Evolutionary conservation across 352 stramenopile species (phyloP).

Genomic region (Phytophthora palmivora): DNA sequence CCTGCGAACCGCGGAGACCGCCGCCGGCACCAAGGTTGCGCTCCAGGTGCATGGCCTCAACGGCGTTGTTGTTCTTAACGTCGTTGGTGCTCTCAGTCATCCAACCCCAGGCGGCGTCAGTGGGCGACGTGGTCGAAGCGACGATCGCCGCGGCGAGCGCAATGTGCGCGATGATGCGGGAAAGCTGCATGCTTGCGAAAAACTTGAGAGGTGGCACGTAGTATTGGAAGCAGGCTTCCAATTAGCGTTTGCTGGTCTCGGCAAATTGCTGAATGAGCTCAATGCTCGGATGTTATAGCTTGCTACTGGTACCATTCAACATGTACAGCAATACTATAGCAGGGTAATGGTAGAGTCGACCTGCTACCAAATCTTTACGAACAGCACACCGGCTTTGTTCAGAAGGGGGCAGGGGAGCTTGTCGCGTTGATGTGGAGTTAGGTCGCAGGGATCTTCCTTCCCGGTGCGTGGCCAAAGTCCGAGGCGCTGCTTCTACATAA

Average conservation of each 20-base stretch:
- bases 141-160: slow-evolving; percentile 34
- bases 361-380: slow-evolving; percentile 16
- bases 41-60: slow-evolving; percentile 12
- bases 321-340: too few relatives aligned
- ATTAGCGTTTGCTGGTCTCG: slow-evolving; percentile 30
- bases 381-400: slow-evolving; percentile 32
- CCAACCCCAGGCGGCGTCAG: slow-evolving; percentile 29
- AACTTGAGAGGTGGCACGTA: slow-evolving; percentile 6
- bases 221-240: slow-evolving; percentile 35
- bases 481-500: slow-evolving; percentile 14
- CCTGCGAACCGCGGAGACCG: slow-evolving; percentile 26
- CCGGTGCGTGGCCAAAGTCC: slow-evolving; percentile 8
- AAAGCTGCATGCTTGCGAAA: slow-evolving; percentile 35
- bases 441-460: slow-evolving; percentile 17
- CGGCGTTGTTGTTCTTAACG: slow-evolving; percentile 15
- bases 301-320: too few relatives aligned
- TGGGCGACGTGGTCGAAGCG: slow-evolving; percentile 22
- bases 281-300: background rate
- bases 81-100: slow-evolving; percentile 23
- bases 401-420: slow-evolving; percentile 18
- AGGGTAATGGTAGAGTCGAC: too few relatives aligned
- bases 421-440: slow-evolving; percentile 16
- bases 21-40: slow-evolving; percentile 32
- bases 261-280: slow-evolving; percentile 48
- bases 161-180: slow-evolving; percentile 39